Evolutionary conservation across 202 grass and related monocot genomes (phyloP).

Genomic region (Dendrocalamus latiflorus): DNA sequence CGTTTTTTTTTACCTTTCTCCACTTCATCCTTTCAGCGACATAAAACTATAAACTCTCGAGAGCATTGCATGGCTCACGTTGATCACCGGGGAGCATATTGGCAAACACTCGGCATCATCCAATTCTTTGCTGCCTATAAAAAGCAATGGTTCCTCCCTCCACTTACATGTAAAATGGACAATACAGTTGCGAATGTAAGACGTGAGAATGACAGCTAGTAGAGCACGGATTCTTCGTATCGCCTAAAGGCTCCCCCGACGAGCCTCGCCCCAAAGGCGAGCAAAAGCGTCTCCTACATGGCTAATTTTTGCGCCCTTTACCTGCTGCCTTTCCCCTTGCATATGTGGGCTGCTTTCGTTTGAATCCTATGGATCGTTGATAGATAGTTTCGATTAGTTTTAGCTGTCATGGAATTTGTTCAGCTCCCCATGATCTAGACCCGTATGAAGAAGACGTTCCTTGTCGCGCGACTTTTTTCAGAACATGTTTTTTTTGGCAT

Average conservation of each 20-base stretch:
- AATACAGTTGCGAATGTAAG: slow-evolving; percentile 19
- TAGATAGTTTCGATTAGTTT: background rate
- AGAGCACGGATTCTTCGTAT: slow-evolving; percentile 30
- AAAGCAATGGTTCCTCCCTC: slow-evolving; percentile 31
- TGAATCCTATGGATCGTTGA: slow-evolving; percentile 20
- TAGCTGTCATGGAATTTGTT: slow-evolving; percentile 12
- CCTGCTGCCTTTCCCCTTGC: background rate
- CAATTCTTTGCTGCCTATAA: background rate
- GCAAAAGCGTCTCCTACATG: slow-evolving; percentile 3
- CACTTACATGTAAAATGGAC: slow-evolving; percentile 39
- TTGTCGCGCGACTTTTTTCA: background rate
- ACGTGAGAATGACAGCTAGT: slow-evolving; percentile 27
- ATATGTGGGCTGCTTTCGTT: background rate
- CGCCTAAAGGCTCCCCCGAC: background rate
- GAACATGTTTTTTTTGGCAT: background rate
- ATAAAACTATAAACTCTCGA: slow-evolving; percentile 20
- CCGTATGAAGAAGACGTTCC: background rate
- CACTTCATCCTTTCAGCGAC: slow-evolving; percentile 1
- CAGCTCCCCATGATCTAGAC: slow-evolving; percentile 2
- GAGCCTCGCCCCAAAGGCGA: background rate
- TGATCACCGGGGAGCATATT: background rate
- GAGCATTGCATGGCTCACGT: slow-evolving; percentile 23
- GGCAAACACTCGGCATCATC: slow-evolving; percentile 32
- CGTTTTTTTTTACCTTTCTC: slow-evolving; percentile 10
- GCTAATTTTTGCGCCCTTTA: background rate